phyloP scores from a whole-genome alignment of 2,329 filamentous ascomycete species.

The Beauveria brongniartii region DNA sequence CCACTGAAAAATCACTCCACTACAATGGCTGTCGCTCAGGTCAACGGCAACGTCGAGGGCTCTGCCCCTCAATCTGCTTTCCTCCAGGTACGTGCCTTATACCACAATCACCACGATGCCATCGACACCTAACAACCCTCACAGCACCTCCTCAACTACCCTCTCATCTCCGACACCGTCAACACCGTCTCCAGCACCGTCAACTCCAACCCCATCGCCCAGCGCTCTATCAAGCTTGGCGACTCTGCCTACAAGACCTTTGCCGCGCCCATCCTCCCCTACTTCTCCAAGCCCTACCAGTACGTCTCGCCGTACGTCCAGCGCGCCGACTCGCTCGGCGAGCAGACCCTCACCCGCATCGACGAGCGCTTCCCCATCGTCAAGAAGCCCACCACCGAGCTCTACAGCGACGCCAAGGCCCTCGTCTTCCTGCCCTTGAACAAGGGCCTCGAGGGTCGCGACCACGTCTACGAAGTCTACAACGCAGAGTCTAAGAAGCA shows the following conservation, averaged over 20 bases:
- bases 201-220: constrained; percentile 74
- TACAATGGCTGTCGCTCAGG: constrained; percentile 13
- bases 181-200: constrained; percentile 69
- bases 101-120: neutral
- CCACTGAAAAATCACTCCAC: neutral
- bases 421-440: constrained; percentile 55
- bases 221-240: constrained; percentile 70
- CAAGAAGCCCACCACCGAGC: constrained; percentile 66
- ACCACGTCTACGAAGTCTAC: constrained; percentile 52
- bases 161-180: constrained; percentile 72
- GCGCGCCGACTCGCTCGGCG: constrained; percentile 70
- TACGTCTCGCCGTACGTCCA: constrained; percentile 78
- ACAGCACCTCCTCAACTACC: constrained; percentile 79
- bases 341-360: constrained; percentile 60
- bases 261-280: constrained; percentile 66
- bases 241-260: constrained; percentile 68
- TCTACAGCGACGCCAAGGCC: constrained; percentile 56
- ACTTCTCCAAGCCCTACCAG: constrained; percentile 65
- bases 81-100: constrained; percentile 32
- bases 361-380: constrained; percentile 65
- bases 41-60: constrained; percentile 12
- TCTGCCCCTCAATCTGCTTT: constrained; percentile 33
- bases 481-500: constrained; percentile 53
- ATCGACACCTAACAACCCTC: neutral
- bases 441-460: constrained; percentile 52